Evolutionary conservation across 2,329 filamentous ascomycete genomes (phyloP), one percentile per base, ranked within the genome.

Genomic region (Uncinocarpus reesii): DNA sequence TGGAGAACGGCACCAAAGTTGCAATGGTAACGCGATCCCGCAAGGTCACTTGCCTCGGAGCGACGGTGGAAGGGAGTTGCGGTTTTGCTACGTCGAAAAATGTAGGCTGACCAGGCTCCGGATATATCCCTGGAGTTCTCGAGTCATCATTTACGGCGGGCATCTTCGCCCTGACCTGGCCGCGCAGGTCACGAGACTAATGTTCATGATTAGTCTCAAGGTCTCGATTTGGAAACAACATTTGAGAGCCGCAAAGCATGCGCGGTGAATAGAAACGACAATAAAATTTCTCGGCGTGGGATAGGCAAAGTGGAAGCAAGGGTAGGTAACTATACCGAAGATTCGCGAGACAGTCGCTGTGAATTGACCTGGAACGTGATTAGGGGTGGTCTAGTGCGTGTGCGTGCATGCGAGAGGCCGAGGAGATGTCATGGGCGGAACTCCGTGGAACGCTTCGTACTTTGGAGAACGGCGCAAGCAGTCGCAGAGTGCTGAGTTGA

Each of bases 21-120:
- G 87, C 88, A 42, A 84, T 79, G 0, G 87, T 93, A 56, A 88
- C 81, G 42, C 86, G 79, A 66, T 94, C 87, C 53, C 87, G 79
- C 49, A 94, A 78, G 1, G 81, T 90, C 53, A 94, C 85, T 65
- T 86, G 83, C 53, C 81, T 80, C 37, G 86, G 82, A 16, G 73
- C 67, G 60, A 94, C 83, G 54, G 79, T 78, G 24, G 74, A 64
- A 42, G 86, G 85, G 42, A 90, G 73, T 42, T 79, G 71, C 43
- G 80, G 78, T 59, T 75, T 73, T 34, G 69, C 72, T 48, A 78
- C 74, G 54, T 78, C 74, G 56, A 83, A 81, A 59, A 77, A 86
- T 34, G 84, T 83, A 46, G 72, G 63, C 41, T 75, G 72, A 26
- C 83, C 84, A 53, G 81, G 83, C 45, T 79, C 75, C 53, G 83